Conservation (phyloP, 73 alveolate species). For the Paramecium biaurelia region DNA sequence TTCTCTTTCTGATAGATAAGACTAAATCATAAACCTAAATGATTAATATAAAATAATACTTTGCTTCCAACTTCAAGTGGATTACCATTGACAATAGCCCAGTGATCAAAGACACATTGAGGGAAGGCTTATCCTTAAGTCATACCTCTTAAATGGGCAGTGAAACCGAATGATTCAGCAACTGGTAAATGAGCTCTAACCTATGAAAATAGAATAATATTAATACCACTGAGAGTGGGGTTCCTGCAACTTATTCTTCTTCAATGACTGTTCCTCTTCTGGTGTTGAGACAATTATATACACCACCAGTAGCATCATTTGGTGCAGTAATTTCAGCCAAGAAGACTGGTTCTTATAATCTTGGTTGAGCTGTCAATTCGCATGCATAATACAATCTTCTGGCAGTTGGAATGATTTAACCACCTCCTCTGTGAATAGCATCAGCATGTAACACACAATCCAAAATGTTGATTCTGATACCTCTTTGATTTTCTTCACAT, state of each 20-base stretch:
- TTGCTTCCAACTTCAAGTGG: conserved; percentile 74
- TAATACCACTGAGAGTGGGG: conserved; percentile 90
- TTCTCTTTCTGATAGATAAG: conserved; percentile 89
- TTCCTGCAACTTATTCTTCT: conserved; percentile 96
- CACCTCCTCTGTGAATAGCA: conserved; percentile 99
- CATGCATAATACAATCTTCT: conserved; percentile 98
- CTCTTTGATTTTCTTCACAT: conserved; percentile 98
- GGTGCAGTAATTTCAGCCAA: conserved; percentile 96
- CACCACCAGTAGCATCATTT: conserved; percentile 95
- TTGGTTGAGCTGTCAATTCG: conserved; percentile 96
- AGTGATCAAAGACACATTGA: conserved; percentile 98
- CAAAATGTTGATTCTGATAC: conserved; percentile 94
- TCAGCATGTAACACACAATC: conserved; percentile 94
- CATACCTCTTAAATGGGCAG: conserved; percentile 94
- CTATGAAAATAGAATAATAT: conserved; percentile 21
- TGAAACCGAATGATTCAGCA: conserved; percentile 99
- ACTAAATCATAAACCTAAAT: conserved; percentile 71
- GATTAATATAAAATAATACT: not conserved
- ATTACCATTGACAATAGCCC: conserved; percentile 86
- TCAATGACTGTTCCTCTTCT: conserved; percentile 96
- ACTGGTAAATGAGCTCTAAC: conserved; percentile 98
- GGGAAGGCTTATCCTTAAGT: conserved; percentile 99
- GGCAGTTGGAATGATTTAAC: conserved; percentile 99
- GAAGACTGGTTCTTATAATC: conserved; percentile 98
- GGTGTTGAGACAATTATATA: conserved; percentile 91